Evolutionary conservation across 2,329 filamentous ascomycete genomes (phyloP).

Genomic region (Arthrobotrys pseudoclavata): DNA sequence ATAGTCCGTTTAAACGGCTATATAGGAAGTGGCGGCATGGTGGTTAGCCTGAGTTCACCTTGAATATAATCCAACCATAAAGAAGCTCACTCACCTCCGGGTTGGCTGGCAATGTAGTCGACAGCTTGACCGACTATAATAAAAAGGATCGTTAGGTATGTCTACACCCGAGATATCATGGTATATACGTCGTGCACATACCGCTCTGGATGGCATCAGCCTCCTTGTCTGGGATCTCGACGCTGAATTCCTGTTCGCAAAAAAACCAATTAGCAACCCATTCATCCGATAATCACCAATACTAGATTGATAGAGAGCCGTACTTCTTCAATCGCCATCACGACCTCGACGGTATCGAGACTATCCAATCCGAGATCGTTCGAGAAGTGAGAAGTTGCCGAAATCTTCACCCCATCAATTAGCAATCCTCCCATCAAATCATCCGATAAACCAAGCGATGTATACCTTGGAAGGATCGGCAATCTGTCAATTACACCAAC

Average conservation of each 20-base stretch:
- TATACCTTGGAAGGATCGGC: slow-evolving; percentile 76
- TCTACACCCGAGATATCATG: background rate
- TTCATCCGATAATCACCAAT: background rate
- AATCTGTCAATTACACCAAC: slow-evolving; percentile 71
- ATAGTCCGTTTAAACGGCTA: slow-evolving; percentile 63
- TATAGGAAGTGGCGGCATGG: slow-evolving; percentile 63
- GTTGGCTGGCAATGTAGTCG: slow-evolving; percentile 92
- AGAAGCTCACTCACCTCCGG: slow-evolving; percentile 80
- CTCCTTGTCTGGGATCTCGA: slow-evolving; percentile 98
- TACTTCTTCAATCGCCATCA: slow-evolving; percentile 99
- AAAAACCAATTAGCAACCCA: background rate
- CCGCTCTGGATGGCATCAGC: slow-evolving; percentile 93
- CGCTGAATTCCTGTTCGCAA: slow-evolving; percentile 78
- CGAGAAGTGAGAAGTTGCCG: slow-evolving; percentile 85
- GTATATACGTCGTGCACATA: slow-evolving; percentile 70
- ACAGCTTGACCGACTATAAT: slow-evolving; percentile 88
- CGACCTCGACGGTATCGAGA: slow-evolving; percentile 98
- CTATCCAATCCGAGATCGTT: slow-evolving; percentile 98
- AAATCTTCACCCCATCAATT: slow-evolving; percentile 74
- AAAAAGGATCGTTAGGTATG: slow-evolving; percentile 54
- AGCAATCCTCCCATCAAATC: background rate
- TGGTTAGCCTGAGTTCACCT: slow-evolving; percentile 4
- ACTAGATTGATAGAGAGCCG: slow-evolving; percentile 56
- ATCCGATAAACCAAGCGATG: background rate
- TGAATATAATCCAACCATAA: slow-evolving; percentile 19